phyloP scores from a whole-genome alignment of 768 basidiomycete genomes.

The Termitomyces bulborhizus region DNA sequence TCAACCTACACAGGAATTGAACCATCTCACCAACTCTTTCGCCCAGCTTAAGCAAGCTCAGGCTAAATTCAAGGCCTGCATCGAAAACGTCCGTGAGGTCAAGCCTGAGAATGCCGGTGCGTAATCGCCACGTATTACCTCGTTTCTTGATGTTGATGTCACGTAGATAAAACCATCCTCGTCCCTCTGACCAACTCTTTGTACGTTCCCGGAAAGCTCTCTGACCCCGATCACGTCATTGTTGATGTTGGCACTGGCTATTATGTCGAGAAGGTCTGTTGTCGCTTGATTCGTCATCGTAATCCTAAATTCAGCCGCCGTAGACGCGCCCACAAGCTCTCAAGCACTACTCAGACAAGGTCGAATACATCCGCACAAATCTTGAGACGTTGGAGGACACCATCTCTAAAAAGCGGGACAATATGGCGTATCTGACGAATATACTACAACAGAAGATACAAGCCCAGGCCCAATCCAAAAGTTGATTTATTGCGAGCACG shows the following conservation, averaged over 20 bases:
- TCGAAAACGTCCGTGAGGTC: slow-evolving; percentile 73
- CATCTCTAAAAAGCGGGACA: slow-evolving; percentile 88
- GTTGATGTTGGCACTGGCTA: slow-evolving; percentile 97
- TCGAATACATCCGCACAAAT: slow-evolving; percentile 76
- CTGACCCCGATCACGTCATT: slow-evolving; percentile 80
- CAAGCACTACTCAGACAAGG: slow-evolving; percentile 77
- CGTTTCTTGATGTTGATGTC: not conserved
- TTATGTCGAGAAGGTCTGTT: slow-evolving; percentile 84
- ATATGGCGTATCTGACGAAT: slow-evolving; percentile 67
- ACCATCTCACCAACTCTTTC: slow-evolving; percentile 87
- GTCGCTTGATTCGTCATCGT: not conserved
- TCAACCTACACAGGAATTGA: slow-evolving; percentile 63
- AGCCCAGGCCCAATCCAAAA: slow-evolving; percentile 21
- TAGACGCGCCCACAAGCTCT: slow-evolving; percentile 79
- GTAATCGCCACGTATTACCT: slow-evolving; percentile 5
- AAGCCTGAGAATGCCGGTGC: slow-evolving; percentile 62
- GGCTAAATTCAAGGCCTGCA: slow-evolving; percentile 83
- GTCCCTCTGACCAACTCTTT: slow-evolving; percentile 93
- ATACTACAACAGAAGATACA: slow-evolving; percentile 63
- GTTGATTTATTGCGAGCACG: slow-evolving; percentile 2
- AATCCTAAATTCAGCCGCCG: not conserved
- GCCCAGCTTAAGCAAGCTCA: slow-evolving; percentile 91
- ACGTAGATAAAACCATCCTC: slow-evolving; percentile 76
- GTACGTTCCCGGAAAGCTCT: slow-evolving; percentile 89
- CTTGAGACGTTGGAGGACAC: slow-evolving; percentile 85